Evolutionary conservation across 139 green algal genomes (phyloP).

Genomic region (Desmodesmus armatus): DNA sequence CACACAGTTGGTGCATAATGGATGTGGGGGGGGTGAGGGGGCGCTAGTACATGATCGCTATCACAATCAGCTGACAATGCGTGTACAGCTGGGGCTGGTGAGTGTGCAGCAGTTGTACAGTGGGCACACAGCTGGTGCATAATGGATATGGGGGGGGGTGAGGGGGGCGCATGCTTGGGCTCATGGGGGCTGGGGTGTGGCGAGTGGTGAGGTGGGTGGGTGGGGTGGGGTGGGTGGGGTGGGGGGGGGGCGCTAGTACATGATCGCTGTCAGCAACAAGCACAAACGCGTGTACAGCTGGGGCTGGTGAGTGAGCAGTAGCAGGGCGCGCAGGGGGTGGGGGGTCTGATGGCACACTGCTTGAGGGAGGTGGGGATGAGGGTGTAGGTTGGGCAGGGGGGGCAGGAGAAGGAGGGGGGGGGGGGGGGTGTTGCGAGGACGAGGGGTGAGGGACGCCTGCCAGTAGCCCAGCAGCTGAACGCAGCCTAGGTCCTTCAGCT

Average conservation of each 20-base stretch:
- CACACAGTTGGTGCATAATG: too few relatives aligned
- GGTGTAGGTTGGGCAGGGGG: background rate
- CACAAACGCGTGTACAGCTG: slow-evolving; percentile 80
- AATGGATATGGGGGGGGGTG: background rate
- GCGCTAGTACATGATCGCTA: slow-evolving; percentile 87
- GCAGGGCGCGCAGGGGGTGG: too few relatives aligned
- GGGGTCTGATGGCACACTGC: too few relatives aligned
- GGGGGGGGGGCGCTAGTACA: slow-evolving; percentile 86
- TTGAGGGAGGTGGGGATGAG: background rate
- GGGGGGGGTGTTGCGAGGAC: slow-evolving; percentile 82
- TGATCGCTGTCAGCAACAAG: slow-evolving; percentile 66
- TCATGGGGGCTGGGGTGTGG: too few relatives aligned
- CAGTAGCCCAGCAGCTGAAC: too few relatives aligned
- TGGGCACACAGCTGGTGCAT: too few relatives aligned
- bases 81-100: slow-evolving; percentile 93
- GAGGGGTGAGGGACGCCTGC: too few relatives aligned
- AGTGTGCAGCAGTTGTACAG: too few relatives aligned
- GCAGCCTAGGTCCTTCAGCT: too few relatives aligned
- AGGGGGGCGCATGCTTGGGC: background rate
- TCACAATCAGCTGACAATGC: slow-evolving; percentile 53
- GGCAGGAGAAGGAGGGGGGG: slow-evolving; percentile 54
- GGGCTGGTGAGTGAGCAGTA: slow-evolving; percentile 88
- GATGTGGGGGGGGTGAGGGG: slow-evolving; percentile 50
- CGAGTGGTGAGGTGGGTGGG: too few relatives aligned
- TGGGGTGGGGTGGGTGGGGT: slow-evolving; percentile 58